Conservation (phyloP, 2,329 filamentous ascomycete genomes). For the Botryosphaeria dothidea region DNA sequence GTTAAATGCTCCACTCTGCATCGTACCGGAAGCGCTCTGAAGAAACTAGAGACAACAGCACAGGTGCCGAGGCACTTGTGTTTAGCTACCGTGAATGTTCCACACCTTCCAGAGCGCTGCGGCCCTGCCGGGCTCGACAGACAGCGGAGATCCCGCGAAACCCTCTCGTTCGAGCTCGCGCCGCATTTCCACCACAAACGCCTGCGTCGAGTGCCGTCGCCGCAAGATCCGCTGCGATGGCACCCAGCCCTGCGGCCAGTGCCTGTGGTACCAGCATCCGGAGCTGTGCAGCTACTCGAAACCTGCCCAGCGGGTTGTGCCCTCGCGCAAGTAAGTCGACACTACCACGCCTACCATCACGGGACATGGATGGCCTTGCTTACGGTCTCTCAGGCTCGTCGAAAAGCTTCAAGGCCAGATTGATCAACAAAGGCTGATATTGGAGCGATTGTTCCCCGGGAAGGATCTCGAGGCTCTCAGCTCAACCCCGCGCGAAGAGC, state of each 20-base stretch:
- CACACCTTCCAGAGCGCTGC: slow-evolving; percentile 44
- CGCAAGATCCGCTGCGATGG: slow-evolving; percentile 85
- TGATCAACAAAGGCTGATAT: slow-evolving; percentile 47
- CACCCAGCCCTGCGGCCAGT: slow-evolving; percentile 78
- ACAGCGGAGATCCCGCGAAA: slow-evolving; percentile 28
- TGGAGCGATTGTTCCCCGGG: slow-evolving; percentile 45
- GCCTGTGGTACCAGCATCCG: slow-evolving; percentile 76
- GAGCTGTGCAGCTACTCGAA: slow-evolving; percentile 81
- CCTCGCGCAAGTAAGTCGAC: slow-evolving; percentile 69
- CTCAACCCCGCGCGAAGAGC: slow-evolving; percentile 43
- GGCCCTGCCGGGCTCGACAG: background rate
- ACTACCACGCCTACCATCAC: background rate
- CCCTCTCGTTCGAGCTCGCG: slow-evolving; percentile 39
- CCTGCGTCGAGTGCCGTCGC: slow-evolving; percentile 75
- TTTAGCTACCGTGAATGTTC: slow-evolving; percentile 36
- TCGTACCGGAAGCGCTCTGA: background rate
- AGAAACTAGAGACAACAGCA: too few species aligned
- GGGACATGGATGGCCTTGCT: slow-evolving; percentile 56
- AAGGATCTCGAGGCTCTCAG: slow-evolving; percentile 43
- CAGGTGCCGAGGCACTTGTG: background rate
- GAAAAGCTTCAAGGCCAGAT: slow-evolving; percentile 54
- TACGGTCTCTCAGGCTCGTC: slow-evolving; percentile 59
- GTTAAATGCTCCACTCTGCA: background rate
- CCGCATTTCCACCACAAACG: slow-evolving; percentile 55
- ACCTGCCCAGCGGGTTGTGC: slow-evolving; percentile 73